Percentiles rank a stretch among this genome's conserved stretches.
Evolutionary conservation across 2,329 filamentous ascomycete species (phyloP).

Genomic region (Rasamsonia emersonii): DNA sequence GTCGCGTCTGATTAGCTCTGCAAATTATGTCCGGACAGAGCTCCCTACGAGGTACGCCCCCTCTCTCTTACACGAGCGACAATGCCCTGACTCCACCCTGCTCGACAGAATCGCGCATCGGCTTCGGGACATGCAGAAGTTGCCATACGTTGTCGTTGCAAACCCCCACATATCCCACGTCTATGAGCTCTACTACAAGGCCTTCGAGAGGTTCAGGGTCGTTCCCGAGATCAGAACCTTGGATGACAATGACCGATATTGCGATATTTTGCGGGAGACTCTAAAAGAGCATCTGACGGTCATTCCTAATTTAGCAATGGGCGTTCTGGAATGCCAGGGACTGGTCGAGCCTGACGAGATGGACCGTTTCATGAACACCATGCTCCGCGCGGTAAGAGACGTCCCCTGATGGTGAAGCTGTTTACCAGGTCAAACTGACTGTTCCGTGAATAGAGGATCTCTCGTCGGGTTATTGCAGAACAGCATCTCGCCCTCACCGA

Average conservation of each 20-base stretch:
- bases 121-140: constrained; percentile 90
- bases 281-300: constrained; percentile 84
- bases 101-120: constrained; percentile 70
- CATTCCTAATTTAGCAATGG: constrained; percentile 90
- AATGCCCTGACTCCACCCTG: constrained; percentile 4
- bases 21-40: constrained; percentile 95
- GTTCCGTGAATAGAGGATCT: constrained; percentile 60
- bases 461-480: constrained; percentile 90
- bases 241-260: constrained; percentile 84
- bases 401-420: not conserved
- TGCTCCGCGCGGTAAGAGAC: constrained; percentile 69
- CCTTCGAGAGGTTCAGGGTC: constrained; percentile 85
- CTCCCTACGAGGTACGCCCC: constrained; percentile 64
- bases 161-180: constrained; percentile 90
- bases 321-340: constrained; percentile 80
- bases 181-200: constrained; percentile 92
- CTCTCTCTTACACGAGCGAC: not conserved
- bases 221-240: constrained; percentile 74
- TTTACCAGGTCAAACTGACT: no score
- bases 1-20: constrained; percentile 78
- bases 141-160: constrained; percentile 93
- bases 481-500: constrained; percentile 93
- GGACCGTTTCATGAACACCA: constrained; percentile 91
- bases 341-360: constrained; percentile 72
- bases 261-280: constrained; percentile 67